Evolutionary conservation across 176 grass and related monocot genomes (phyloP), one percentile per base, ranked within the genome.

Genomic region (Stipa capillata): DNA sequence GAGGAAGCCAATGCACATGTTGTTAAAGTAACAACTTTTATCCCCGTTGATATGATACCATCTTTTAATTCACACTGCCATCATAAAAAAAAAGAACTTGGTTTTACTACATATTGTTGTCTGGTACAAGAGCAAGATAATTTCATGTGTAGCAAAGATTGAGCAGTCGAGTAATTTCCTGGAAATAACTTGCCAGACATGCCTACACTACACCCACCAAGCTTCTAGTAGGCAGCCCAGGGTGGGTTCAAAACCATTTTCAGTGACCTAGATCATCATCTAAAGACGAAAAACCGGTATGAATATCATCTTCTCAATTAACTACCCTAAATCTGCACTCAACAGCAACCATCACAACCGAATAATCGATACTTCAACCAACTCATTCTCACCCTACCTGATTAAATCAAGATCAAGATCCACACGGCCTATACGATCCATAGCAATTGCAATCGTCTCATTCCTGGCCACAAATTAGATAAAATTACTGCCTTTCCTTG

Each of bases 351-450:
- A 79, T 33, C n/a, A 36, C 5, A 32, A 52, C 1, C 10, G 1
- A 8, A 45, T 35, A 5, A 47, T 27, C 21, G 64, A 17, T 52
- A 53, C 4, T 56, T 57, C 25, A 17, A 64, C 10, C 27, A 73
- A 79, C 15, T 10, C 6, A 68, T 44, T 18, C 33, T 43, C 10
- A 55, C 2, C 37, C 37, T 14, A 73, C 33, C 39, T 43, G 34
- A 39, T 25, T 83, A 7, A 21, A 66, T 31, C 40, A 2, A 53
- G 32, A 79, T 69, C 60, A 79, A 68, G 60, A 74, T 79, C 32
- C 53, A 64, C 20, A 18, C 1, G n/a, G 6, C 59, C 5, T 72
- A 58, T 59, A 34, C 0, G 24, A 40, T 16, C 20, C 23, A 41
- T 57, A 11, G 0, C 28, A 7, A 29, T 54, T 84, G 3, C 7